Conservation (phyloP, 768 basidiomycete species). For the Tylopilus vinaceipallidus region DNA sequence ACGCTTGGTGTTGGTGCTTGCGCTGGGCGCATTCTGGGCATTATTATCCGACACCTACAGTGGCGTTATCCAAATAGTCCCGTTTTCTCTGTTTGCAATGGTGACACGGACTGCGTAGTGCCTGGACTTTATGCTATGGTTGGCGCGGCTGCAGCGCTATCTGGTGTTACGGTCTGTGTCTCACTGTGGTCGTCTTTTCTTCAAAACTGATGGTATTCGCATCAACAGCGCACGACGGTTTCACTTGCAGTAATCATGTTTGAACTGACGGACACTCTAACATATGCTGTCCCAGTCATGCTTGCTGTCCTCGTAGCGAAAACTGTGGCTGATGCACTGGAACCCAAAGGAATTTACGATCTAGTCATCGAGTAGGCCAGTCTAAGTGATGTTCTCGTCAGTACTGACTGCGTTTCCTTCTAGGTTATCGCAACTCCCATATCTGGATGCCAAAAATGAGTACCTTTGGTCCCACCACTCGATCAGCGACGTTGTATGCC, state of each 20-base stretch:
- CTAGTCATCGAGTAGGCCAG: constrained; percentile 75
- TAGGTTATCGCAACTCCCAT: constrained; percentile 83
- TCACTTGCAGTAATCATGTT: constrained; percentile 96
- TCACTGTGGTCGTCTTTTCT: not conserved
- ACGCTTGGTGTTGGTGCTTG: constrained; percentile 94
- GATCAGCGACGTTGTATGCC: constrained; percentile 74
- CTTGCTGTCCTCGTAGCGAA: constrained; percentile 69
- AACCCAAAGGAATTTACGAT: constrained; percentile 93
- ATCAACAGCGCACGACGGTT: constrained; percentile 73
- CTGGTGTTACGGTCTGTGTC: constrained; percentile 80
- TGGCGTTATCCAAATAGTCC: constrained; percentile 54
- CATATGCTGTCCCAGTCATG: constrained; percentile 91
- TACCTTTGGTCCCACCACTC: constrained; percentile 81
- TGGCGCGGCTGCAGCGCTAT: constrained; percentile 90
- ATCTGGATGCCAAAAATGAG: constrained; percentile 87
- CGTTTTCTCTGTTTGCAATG: constrained; percentile 66
- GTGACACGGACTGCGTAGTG: constrained; percentile 70
- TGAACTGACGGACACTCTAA: constrained; percentile 90
- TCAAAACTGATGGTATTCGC: constrained; percentile 7
- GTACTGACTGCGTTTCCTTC: not conserved
- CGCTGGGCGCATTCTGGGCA: constrained; percentile 84
- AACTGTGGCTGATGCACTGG: constrained; percentile 33
- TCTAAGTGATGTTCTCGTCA: not conserved
- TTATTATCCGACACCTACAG: constrained; percentile 75
- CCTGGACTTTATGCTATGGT: constrained; percentile 96